Percentiles rank a stretch among this genome's conserved stretches.
Evolutionary conservation across 2,329 filamentous ascomycete genomes (phyloP).

Genomic region (Stagonosporopsis vannaccii): DNA sequence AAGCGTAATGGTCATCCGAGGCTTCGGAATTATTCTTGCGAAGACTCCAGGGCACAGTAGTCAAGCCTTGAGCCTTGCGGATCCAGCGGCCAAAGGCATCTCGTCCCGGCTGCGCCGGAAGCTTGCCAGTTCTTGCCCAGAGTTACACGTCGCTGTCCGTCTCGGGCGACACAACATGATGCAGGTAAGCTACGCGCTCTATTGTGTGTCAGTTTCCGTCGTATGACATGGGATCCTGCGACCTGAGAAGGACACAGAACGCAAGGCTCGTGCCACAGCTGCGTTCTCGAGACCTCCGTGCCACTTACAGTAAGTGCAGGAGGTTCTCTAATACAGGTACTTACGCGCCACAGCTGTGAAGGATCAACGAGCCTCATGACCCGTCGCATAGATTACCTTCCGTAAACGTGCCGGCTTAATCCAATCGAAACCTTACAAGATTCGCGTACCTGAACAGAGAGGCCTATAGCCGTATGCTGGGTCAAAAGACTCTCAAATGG

Average conservation of each 20-base stretch:
- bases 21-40: constrained; percentile 32
- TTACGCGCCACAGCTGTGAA: constrained; percentile 7
- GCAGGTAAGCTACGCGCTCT: background rate
- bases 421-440: constrained; percentile 34
- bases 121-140: constrained; percentile 21
- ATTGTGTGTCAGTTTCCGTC: background rate
- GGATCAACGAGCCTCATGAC: constrained; percentile 32
- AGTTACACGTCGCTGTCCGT: background rate
- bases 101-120: constrained; percentile 47
- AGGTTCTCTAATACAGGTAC: background rate
- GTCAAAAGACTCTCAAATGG: constrained; percentile 18
- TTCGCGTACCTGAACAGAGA: constrained; percentile 20
- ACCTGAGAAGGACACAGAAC: background rate
- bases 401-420: constrained; percentile 23
- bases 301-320: background rate
- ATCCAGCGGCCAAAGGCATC: constrained; percentile 34
- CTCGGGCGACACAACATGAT: background rate
- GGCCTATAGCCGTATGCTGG: constrained; percentile 13
- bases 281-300: background rate
- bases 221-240: background rate
- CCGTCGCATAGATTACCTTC: constrained; percentile 28
- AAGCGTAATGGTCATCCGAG: constrained; percentile 25
- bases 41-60: constrained; percentile 25
- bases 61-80: constrained; percentile 30
- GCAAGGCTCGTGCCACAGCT: background rate